phyloP scores from a whole-genome alignment of 495 filamentous ascomycete genomes.

The Usnea hakonensis region DNA sequence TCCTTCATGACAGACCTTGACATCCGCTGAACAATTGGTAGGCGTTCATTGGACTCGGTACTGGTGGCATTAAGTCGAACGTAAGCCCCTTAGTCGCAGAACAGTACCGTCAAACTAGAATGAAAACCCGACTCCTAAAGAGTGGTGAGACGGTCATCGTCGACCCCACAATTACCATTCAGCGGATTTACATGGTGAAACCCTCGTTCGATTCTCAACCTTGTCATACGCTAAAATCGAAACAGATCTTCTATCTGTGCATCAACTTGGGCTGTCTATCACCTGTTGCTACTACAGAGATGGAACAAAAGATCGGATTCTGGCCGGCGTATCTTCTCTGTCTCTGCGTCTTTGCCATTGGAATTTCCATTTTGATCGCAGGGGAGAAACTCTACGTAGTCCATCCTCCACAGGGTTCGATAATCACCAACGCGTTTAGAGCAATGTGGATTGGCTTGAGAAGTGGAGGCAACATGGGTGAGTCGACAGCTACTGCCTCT shows the following conservation, averaged over 20 bases:
- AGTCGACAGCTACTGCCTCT: background rate
- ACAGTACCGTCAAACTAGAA: constrained; percentile 60
- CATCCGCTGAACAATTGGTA: background rate
- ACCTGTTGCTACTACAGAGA: constrained; percentile 54
- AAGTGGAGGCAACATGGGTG: constrained; percentile 32
- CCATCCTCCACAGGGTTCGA: constrained; percentile 55
- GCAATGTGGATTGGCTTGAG: constrained; percentile 51
- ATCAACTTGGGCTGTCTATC: constrained; percentile 72
- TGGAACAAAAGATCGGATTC: constrained; percentile 62
- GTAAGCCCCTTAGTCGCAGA: constrained; percentile 55
- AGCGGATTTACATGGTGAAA: constrained; percentile 57
- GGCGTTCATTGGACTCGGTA: constrained; percentile 42
- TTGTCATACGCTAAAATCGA: background rate
- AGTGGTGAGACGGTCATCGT: constrained; percentile 68
- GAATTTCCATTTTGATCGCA: constrained; percentile 43
- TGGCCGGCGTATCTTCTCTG: constrained; percentile 71
- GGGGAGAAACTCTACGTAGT: constrained; percentile 53
- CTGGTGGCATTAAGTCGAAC: constrained; percentile 72
- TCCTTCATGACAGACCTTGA: background rate
- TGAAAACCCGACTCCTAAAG: constrained; percentile 43
- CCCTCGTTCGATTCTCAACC: background rate
- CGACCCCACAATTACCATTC: constrained; percentile 65
- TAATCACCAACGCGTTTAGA: constrained; percentile 55
- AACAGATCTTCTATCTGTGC: constrained; percentile 54
- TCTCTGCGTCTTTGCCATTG: constrained; percentile 50